Percentiles rank a stretch among this genome's conserved stretches.
phyloP scores from a whole-genome alignment of 2,329 filamentous ascomycete genomes.

The Colletotrichum abscissum region DNA sequence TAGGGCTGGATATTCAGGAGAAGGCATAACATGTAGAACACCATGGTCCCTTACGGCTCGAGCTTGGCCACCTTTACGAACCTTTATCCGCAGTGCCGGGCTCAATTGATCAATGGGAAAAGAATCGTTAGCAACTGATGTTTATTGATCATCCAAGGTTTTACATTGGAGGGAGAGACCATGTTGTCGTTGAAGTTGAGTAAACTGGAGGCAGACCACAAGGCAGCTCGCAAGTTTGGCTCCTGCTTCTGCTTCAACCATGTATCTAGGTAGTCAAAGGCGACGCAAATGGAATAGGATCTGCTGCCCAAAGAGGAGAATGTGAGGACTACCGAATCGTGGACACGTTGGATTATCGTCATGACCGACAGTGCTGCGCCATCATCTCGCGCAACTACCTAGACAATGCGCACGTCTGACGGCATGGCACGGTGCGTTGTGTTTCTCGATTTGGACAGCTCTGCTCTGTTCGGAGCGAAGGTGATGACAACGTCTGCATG shows the following conservation, averaged over 20 bases:
- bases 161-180: background rate
- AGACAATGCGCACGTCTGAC: background rate
- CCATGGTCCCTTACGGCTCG: background rate
- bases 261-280: background rate
- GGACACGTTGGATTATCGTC: background rate
- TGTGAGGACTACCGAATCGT: background rate
- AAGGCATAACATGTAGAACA: background rate
- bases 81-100: background rate
- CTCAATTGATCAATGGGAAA: background rate
- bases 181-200: background rate
- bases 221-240: background rate
- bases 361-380: background rate
- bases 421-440: background rate
- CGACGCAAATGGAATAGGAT: background rate
- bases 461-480: background rate
- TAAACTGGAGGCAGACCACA: too few species aligned
- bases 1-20: conserved; percentile 3
- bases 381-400: background rate
- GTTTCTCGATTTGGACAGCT: conserved; percentile 1
- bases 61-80: background rate
- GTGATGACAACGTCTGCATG: background rate
- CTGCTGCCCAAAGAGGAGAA: background rate
- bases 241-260: background rate
- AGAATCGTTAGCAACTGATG: background rate
- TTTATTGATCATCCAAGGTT: background rate